phyloP scores from a whole-genome alignment of 2,329 filamentous ascomycete genomes.

The Claviceps sp. region DNA sequence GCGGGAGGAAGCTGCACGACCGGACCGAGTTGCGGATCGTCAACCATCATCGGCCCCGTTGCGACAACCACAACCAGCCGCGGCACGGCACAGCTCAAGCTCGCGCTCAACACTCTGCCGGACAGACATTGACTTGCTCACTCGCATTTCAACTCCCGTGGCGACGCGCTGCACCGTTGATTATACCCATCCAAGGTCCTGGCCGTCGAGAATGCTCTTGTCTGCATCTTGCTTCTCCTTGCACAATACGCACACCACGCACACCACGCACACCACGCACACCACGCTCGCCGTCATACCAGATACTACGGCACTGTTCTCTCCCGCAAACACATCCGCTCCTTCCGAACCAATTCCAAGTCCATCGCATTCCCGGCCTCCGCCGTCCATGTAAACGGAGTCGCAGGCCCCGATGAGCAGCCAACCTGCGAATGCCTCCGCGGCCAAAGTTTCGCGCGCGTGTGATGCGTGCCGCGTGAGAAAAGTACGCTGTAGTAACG shows the following conservation, averaged over 20 bases:
- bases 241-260: background rate
- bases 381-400: conserved; percentile 1
- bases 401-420: conserved; percentile 6
- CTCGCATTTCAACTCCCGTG: too few relatives aligned
- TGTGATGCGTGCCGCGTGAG: conserved; percentile 26
- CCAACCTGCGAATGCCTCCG: conserved; percentile 1
- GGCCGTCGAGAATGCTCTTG: conserved; percentile 1
- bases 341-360: background rate
- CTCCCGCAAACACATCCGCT: background rate
- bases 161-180: too few relatives aligned
- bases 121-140: too few relatives aligned
- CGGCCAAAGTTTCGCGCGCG: conserved; percentile 14
- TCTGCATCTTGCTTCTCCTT: background rate
- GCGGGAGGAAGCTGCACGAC: too few relatives aligned
- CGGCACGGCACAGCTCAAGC: too few relatives aligned
- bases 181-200: too few relatives aligned
- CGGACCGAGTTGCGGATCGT: too few relatives aligned
- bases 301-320: background rate
- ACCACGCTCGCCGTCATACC: background rate
- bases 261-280: background rate
- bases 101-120: too few relatives aligned
- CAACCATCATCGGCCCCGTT: too few relatives aligned
- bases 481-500: conserved; percentile 24
- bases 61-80: too few relatives aligned
- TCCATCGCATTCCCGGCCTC: background rate